These are phyloP conservation scores for Trichoderma sp. DNA, from an alignment of 2,329 filamentous ascomycete species.

Conservation along the genomic window DNA sequence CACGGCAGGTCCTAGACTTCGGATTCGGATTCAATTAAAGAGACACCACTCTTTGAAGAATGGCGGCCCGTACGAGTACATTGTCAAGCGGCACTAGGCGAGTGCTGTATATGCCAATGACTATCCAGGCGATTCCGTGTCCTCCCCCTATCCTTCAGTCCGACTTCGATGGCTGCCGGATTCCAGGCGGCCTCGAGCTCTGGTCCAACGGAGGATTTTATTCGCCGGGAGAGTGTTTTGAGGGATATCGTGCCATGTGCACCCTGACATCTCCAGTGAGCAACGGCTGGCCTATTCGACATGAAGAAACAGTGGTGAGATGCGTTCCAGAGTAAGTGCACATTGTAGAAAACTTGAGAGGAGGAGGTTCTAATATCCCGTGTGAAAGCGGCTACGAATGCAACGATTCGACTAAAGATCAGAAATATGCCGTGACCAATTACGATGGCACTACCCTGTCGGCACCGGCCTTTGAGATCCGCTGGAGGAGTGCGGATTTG, in stretches of 20 bases:
- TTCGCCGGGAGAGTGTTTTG: constrained; percentile 35
- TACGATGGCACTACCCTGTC: constrained; percentile 29
- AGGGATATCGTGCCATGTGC: constrained; percentile 32
- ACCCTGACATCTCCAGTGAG: constrained; percentile 26
- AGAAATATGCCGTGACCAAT: constrained; percentile 27
- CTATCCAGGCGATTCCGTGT: constrained; percentile 27
- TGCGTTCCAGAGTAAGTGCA: constrained; percentile 31
- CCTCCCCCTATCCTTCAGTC: constrained; percentile 26
- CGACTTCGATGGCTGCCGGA: constrained; percentile 28
- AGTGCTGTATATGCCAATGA: constrained; percentile 30
- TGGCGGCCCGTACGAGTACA: constrained; percentile 18
- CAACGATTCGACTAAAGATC: constrained; percentile 27
- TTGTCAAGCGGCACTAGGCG: constrained; percentile 21
- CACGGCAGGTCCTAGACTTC: not conserved
- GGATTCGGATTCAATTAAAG: not conserved
- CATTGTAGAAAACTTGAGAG: too few relatives aligned
- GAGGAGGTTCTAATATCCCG: not conserved
- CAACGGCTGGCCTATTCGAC: constrained; percentile 27
- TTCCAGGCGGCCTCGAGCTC: constrained; percentile 29
- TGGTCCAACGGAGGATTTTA: constrained; percentile 33
- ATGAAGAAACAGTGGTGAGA: constrained; percentile 32
- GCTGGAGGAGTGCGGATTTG: constrained; percentile 31
- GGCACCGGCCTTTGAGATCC: constrained; percentile 35
- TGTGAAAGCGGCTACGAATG: constrained; percentile 26
- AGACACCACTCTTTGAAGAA: not conserved